Base-by-base conservation (phyloP, 306 rosid species). In the Begonia peltatifolia region DNA sequence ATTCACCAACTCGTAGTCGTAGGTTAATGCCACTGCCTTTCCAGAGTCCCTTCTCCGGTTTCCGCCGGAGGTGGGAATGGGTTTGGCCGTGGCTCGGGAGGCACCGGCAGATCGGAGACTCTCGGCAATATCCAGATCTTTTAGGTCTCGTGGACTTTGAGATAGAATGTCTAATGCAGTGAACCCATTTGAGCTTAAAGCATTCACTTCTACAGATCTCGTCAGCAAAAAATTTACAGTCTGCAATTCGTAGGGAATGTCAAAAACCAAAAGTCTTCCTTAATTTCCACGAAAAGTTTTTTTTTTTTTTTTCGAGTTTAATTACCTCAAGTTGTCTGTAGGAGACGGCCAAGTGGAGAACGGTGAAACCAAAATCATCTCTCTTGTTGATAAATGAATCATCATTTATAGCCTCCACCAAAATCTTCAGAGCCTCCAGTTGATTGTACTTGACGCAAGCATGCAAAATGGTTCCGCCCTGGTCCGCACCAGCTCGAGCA, bases 341-440 rank as follows among this genome's bases (percentile, higher is more conserved):
- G 54, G 57, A 49, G 56, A 71, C 61, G 18, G 76, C 71, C 60
- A 71, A 50, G 14, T 52, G 71, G 57, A 71, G 54, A 56, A 71
- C 42, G 9, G 71, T 56, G 46, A 52, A 55, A 17, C 76, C 76
- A 52, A 36, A 52, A 36, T 14, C 51, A 41, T 71, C 71, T 23
- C 52, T 71, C 55, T 47, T 54, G 20, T 56, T 65, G 41, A 65
- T 1, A 43, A 65, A 17, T 11, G 38, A 55, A 10, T 52, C 30
- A 41, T 60, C 60, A 6, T 59, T 67, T 15, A 61, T n/a, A 10
- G 49, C 49, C 11, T 47, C 53, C 9, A 61, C 56, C 71, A 71
- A 13, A 43, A 56, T 61, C 57, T 42, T 65, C 57, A 61, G 42
- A 5, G 44, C 71, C 43, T 60, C 64, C 60, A 71, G 30, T 53